A percentile compares a stretch with the other conserved stretches of the same genome.
Evolutionary conservation across 306 rosid genomes (phyloP).

Genomic region (Sicyos edulis): DNA sequence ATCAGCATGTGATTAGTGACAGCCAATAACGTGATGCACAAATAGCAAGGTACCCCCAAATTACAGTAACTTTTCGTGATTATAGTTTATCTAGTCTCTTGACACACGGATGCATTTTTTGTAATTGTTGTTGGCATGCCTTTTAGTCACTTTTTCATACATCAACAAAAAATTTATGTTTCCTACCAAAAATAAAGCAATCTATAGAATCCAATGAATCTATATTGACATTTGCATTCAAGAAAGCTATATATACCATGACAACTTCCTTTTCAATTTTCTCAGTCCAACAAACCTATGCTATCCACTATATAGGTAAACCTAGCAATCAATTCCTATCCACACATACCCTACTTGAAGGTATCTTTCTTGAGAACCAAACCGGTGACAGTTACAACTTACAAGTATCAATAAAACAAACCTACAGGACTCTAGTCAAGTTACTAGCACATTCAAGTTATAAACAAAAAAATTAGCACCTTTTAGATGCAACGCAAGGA

Average conservation of each 20-base stretch:
- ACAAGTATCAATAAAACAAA: neutral
- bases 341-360: neutral
- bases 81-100: too few relatives aligned
- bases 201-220: neutral
- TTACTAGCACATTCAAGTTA: neutral
- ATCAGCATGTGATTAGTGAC: neutral
- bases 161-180: too few relatives aligned
- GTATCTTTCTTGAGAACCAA: neutral
- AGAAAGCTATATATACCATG: slow-evolving; percentile 1
- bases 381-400: neutral
- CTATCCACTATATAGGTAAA: neutral
- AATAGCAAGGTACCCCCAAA: neutral
- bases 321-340: neutral
- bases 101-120: too few relatives aligned
- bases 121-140: too few relatives aligned
- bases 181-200: neutral
- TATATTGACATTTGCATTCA: neutral
- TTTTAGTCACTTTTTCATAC: too few relatives aligned
- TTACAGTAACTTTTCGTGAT: neutral
- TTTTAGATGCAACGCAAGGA: neutral
- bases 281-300: neutral
- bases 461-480: neutral
- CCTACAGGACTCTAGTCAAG: neutral
- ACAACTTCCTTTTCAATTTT: neutral
- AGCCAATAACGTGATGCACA: neutral